phyloP scores from a whole-genome alignment of 2,329 filamentous ascomycete genomes.

The Colletotrichum incanum region DNA sequence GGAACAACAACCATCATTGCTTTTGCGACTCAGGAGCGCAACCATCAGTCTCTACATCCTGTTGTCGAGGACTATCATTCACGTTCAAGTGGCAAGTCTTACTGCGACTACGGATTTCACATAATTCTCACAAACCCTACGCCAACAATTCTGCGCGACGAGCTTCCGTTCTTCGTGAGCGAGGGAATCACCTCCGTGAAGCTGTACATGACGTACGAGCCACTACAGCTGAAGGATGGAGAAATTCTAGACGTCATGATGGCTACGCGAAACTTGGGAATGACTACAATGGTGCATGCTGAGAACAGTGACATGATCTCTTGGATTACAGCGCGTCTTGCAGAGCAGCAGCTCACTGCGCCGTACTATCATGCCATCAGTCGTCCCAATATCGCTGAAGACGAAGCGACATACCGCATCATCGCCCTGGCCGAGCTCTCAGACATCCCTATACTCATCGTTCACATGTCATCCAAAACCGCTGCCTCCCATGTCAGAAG shows the following conservation, averaged over 20 bases:
- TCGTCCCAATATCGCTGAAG: slow-evolving; percentile 65
- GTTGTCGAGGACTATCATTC: slow-evolving; percentile 64
- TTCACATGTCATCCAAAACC: slow-evolving; percentile 65
- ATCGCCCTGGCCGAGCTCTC: slow-evolving; percentile 66
- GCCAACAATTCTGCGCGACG: slow-evolving; percentile 57
- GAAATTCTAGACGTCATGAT: slow-evolving; percentile 68
- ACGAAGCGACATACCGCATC: slow-evolving; percentile 68
- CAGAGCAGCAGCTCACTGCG: slow-evolving; percentile 62
- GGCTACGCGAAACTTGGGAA: slow-evolving; percentile 52
- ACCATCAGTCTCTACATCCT: slow-evolving; percentile 60
- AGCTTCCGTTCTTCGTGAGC: slow-evolving; percentile 50
- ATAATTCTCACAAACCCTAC: slow-evolving; percentile 64
- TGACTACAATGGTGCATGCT: slow-evolving; percentile 67
- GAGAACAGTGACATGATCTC: slow-evolving; percentile 69
- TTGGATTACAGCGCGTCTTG: slow-evolving; percentile 68
- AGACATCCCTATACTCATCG: slow-evolving; percentile 66
- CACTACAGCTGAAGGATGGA: slow-evolving; percentile 64
- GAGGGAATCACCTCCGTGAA: slow-evolving; percentile 64
- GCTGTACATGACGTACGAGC: slow-evolving; percentile 68
- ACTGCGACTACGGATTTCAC: slow-evolving; percentile 72
- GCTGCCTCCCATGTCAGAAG: slow-evolving; percentile 62
- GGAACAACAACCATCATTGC: slow-evolving; percentile 72
- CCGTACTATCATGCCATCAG: slow-evolving; percentile 67
- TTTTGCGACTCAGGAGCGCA: slow-evolving; percentile 69
- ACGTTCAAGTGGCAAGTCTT: slow-evolving; percentile 61